Evolutionary conservation across 306 rosid genomes (phyloP), one percentile per base, ranked within the genome.

Genomic region (Fragaria ananassa): DNA sequence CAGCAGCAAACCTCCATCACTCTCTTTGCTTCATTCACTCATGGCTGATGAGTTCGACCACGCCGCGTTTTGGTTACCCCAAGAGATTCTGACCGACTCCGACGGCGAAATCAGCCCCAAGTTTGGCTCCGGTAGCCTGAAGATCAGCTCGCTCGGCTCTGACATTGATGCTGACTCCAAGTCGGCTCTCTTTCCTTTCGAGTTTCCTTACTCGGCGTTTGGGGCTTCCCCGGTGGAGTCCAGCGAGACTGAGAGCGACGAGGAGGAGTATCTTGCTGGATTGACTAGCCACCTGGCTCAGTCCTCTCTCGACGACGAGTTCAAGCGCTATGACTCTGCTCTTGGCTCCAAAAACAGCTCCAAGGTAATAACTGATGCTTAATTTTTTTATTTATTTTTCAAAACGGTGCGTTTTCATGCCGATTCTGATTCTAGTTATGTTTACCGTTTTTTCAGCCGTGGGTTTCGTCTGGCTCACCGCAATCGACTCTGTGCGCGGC

Each of bases 191-290:
- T 81, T 78, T 23, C 87, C 97, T 0, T 78, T 69, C 3, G 88
- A 84, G 83, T 78, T 80, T 13, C 77, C 84, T 0, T 68, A 76
- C 21, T 83, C 83, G 10, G 87, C 86, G 5, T 73, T 70, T 47
- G 76, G 76, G 15, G 56, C 80, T 76, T 27, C 60, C 34, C 91
- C 95, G 5, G 86, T 87, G 7, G 93, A 88, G 60, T 92, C 92
- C 9, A 88, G 93, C 64, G 97, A 92, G 70, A 88, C 97, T 0
- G 96, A 92, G 85, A 92, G 96, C 45, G 95, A 88, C 18, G 96
- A 86, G 66, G 98, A 89, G 12, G 95, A 93, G 0, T 89, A 81
- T 60, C 75, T 94, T 29, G 83, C 88, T 13, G 94, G 87, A 6
- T 84, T 94, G 68, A 82, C 94, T 29, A 90, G 85, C 19, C 91